Conservation (phyloP, 768 basidiomycete genomes). For the Leccinum imitatum region DNA sequence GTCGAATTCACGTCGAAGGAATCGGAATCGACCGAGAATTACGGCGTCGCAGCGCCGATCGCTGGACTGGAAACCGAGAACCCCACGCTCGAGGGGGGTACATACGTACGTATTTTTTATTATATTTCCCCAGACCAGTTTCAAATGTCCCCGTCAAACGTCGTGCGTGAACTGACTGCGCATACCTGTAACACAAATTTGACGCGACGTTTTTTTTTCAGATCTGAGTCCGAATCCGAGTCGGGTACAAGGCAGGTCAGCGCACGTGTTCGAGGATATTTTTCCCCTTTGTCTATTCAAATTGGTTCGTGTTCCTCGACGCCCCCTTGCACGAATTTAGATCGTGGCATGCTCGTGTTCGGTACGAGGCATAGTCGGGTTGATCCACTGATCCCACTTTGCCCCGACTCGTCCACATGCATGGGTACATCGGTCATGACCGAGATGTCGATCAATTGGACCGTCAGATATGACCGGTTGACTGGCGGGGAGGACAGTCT, state of each 20-base stretch:
- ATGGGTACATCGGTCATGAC: neutral
- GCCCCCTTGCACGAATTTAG: neutral
- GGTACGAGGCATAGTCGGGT: neutral
- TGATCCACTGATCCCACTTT: neutral
- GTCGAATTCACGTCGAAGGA: neutral
- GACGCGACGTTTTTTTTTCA: neutral
- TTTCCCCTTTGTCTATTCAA: neutral
- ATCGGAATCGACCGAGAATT: neutral
- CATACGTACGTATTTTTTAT: too few relatives aligned
- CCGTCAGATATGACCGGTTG: too few relatives aligned
- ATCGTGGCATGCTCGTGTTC: neutral
- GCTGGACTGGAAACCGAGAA: neutral
- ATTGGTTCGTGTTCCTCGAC: neutral
- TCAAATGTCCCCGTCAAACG: neutral
- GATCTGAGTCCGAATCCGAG: neutral
- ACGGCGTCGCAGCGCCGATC: neutral
- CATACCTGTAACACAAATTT: neutral
- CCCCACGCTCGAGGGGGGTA: neutral
- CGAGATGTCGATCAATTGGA: neutral
- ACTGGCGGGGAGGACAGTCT: neutral
- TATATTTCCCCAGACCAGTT: neutral
- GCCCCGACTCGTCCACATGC: neutral
- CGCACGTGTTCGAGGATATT: neutral
- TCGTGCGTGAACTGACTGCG: neutral
- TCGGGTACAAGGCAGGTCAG: neutral